Evolutionary conservation across 1,284 basidiomycete genomes (phyloP).

Genomic region (Schizopora paradoxa): DNA sequence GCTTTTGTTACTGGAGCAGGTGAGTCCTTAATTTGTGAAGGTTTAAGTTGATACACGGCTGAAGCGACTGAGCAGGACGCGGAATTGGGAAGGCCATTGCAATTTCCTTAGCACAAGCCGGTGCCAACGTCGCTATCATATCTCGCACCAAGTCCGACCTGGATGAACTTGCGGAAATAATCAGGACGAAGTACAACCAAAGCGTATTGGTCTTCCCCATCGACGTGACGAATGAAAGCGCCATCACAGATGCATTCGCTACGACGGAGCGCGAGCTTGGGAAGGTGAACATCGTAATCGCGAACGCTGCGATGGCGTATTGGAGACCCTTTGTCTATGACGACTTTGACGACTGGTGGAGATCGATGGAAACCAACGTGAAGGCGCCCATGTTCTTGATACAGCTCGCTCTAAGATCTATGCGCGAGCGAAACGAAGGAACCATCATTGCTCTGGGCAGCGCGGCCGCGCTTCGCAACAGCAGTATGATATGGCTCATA

Average conservation of each 20-base stretch:
- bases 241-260: background rate
- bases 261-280: background rate
- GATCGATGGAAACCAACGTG: slow-evolving; percentile 2
- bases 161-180: slow-evolving; percentile 3
- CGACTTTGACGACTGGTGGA: slow-evolving; percentile 7
- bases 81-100: slow-evolving; percentile 9
- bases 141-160: slow-evolving; percentile 4
- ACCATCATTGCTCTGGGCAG: slow-evolving; percentile 1
- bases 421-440: slow-evolving; percentile 1
- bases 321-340: slow-evolving; percentile 2
- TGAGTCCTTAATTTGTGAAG: background rate
- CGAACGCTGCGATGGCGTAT: background rate
- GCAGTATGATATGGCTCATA: background rate
- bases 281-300: slow-evolving; percentile 1
- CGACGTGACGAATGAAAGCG: slow-evolving; percentile 1
- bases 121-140: slow-evolving; percentile 1
- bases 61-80: background rate
- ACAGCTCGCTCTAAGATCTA: background rate
- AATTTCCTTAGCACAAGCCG: slow-evolving; percentile 4
- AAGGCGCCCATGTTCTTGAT: slow-evolving; percentile 7
- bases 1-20: slow-evolving; percentile 7
- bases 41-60: background rate
- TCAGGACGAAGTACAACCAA: background rate
- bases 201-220: slow-evolving; percentile 1
- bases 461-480: background rate